Base-by-base conservation (phyloP, 768 basidiomycete species). In the Pleurotus ostreatus region DNA sequence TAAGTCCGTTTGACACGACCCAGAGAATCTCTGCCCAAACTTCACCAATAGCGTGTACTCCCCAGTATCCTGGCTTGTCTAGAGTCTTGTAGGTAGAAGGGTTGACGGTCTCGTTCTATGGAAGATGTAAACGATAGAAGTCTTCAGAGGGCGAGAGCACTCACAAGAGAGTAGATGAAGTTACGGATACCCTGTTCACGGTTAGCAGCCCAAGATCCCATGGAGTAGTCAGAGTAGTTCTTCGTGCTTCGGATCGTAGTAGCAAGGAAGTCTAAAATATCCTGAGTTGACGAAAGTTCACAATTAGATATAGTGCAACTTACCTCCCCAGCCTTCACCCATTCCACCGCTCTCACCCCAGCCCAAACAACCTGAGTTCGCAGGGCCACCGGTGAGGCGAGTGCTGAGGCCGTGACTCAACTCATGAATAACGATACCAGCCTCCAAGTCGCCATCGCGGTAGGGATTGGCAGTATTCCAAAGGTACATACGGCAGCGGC, bases 201-300 rank as follows among this genome's bases (percentile, higher is more conserved):
- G 72, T 95, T 95, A 11, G 92, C 85, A 48, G 95, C 95, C 96
- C 96, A 99, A 6, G 90, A 80, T 47, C 96, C 96, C 95, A 98
- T 97, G 1, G 88, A 74, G 63, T 84, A 94, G 68, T 94, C 89
- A 2, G 80, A 78, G 73, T 94, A 91, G 49, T 71, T 72, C 65
- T 77, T 78, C 47, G 77, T 88, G 72, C 88, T 89, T 47, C 94
- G 84, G 66, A 94, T 88, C 0, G 83, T 83, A 0, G 94, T 98
- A 4, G 94, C 95, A 49, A 97, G 73, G 74, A 87, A 94, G 63
- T 94, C 91, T 77, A 47, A 37, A 18, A 20, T 26, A 25, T 8
- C 8, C 20, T 41, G 2, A 62, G 38, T 40, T 16, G 2, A 34
- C 30, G 30, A 8, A 11, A 3, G 30, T 4, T 34, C 30, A 34